A percentile compares a stretch with the other conserved stretches of the same genome.
phyloP scores from a whole-genome alignment of 768 basidiomycete genomes.

The Tricholoma hemisulphureum region DNA sequence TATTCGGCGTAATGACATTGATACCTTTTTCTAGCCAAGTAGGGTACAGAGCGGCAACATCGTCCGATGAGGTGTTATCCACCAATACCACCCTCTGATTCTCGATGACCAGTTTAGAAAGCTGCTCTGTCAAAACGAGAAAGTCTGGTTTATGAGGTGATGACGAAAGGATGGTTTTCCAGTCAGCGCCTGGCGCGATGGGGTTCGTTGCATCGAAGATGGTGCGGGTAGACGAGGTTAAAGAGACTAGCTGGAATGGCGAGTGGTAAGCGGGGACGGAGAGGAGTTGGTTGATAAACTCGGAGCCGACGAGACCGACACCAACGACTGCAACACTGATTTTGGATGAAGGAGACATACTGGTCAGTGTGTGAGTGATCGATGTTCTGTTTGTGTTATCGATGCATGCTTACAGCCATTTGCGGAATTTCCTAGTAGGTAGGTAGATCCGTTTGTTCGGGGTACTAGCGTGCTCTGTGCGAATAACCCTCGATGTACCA shows the following conservation, averaged over 20 bases:
- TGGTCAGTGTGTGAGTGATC: constrained; percentile 8
- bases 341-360: constrained; percentile 19
- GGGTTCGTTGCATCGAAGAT: constrained; percentile 50
- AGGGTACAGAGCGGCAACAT: constrained; percentile 80
- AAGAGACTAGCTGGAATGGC: constrained; percentile 63
- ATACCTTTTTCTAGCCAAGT: constrained; percentile 74
- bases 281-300: constrained; percentile 80
- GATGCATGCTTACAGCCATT: background rate
- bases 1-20: constrained; percentile 93
- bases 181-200: constrained; percentile 31
- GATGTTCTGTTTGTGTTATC: background rate
- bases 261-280: constrained; percentile 54
- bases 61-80: constrained; percentile 89
- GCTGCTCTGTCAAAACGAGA: constrained; percentile 41
- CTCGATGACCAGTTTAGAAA: constrained; percentile 44
- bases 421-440: too few relatives aligned
- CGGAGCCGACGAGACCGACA: constrained; percentile 88
- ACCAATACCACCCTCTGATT: constrained; percentile 67
- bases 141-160: constrained; percentile 50
- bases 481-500: too few relatives aligned
- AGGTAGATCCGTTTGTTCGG: too few relatives aligned
- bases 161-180: constrained; percentile 39
- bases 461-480: too few relatives aligned
- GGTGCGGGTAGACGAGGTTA: constrained; percentile 65
- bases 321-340: constrained; percentile 80